Base-by-base conservation (phyloP, 129 eudicot genomes). In the Mikania micrantha region DNA sequence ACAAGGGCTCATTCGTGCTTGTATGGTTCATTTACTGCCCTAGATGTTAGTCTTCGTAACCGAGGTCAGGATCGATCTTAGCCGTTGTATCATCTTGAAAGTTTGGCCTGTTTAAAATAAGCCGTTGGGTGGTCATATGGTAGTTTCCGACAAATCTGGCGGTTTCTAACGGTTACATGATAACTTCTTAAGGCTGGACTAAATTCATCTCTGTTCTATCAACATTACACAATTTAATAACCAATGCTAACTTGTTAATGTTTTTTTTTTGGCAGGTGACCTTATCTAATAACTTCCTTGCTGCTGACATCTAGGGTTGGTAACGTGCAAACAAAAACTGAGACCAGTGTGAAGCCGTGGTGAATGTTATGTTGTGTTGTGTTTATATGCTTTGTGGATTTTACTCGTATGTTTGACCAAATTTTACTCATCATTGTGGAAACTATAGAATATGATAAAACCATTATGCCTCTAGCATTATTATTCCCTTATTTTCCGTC, bases 381-480 rank as follows among this genome's bases (percentile, higher is more conserved):
- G 38, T 52, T 35, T 22, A 34, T 39, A 40, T 72, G 13, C 38
- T 52, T 2, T 38, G 64, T 61, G 78, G 71, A 64, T 63, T 73
- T 73, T 35, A 73, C 53, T n/a, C n/a, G n/a, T n/a, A n/a, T n/a
- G n/a, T n/a, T n/a, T n/a, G n/a, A n/a, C n/a, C n/a, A n/a, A n/a
- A n/a, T n/a, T n/a, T n/a, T n/a, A n/a, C 47, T 86, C 88, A 68
- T 86, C 97, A 24, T 84, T 88, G 62, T 86, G 95, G 72, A 90
- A 90, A 71, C 97, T 90, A 41, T 86, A 90, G 50, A 82, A 86
- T 22, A 90, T 95, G 87, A 65, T 90, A 90, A 76, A 90, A 87
- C 97, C 95, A 90, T 69, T 90, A 95, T 7, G 87, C 91, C 21
- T 76, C 77, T 11, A 90, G 78, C 88, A 80, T 80, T 74, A 80